phyloP scores from a whole-genome alignment of 129 eudicot genomes.

The Helichrysum umbraculigerum region DNA sequence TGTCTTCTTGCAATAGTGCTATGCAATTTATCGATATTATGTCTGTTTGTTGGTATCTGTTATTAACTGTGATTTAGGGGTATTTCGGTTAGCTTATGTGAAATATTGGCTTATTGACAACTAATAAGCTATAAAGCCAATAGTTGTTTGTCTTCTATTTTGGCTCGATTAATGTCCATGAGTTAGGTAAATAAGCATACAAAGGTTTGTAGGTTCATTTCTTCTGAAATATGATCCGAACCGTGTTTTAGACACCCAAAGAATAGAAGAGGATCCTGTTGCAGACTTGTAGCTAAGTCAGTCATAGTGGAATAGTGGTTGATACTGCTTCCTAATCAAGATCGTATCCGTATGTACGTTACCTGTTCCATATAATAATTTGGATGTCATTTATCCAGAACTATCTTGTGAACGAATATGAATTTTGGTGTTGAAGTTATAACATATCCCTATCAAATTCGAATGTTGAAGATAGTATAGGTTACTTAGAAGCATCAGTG shows the following conservation, averaged over 20 bases:
- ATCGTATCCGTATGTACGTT: not conserved
- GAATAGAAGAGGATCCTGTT: too few relatives aligned
- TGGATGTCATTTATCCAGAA: not conserved
- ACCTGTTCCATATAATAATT: not conserved
- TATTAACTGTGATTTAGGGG: not conserved
- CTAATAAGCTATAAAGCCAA: too few relatives aligned
- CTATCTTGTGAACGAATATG: not conserved
- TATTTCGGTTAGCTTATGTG: too few relatives aligned
- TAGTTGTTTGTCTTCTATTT: too few relatives aligned
- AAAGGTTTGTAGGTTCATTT: too few relatives aligned
- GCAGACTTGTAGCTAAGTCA: not conserved
- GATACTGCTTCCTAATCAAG: not conserved
- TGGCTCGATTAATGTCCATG: too few relatives aligned
- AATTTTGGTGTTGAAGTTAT: conserved; percentile 9
- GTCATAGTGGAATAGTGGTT: not conserved
- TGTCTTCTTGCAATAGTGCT: not conserved
- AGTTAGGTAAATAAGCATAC: too few relatives aligned
- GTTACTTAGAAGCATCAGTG: not conserved
- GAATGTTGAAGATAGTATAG: conserved; percentile 1
- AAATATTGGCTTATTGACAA: too few relatives aligned
- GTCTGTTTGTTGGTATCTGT: not conserved
- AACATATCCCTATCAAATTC: not conserved
- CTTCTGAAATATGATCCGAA: too few relatives aligned
- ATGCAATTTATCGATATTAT: not conserved
- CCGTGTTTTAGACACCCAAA: too few relatives aligned